Conservation (phyloP, 306 rosid genomes). For the Quercus dentata region DNA sequence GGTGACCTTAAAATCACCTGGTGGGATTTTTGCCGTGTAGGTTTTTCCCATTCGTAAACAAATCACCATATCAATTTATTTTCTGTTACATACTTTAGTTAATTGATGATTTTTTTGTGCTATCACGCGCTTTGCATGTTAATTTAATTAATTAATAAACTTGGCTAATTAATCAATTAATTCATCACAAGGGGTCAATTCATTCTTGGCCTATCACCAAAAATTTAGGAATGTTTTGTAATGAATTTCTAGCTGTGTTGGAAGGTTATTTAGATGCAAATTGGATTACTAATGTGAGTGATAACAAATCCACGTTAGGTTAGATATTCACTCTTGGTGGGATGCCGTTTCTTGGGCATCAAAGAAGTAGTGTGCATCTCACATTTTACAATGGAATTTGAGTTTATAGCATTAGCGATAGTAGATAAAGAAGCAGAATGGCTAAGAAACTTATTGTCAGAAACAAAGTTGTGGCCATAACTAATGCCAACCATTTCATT, state of each 20-base stretch:
- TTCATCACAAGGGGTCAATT: no score
- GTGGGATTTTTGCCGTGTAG: no score
- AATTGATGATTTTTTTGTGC: no score
- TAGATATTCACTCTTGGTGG: background rate
- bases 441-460: background rate
- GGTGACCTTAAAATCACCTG: no score
- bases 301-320: background rate
- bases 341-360: background rate
- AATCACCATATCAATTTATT: no score
- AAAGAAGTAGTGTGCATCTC: background rate
- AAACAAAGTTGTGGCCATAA: background rate
- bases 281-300: background rate
- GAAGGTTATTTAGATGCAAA: background rate
- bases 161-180: no score
- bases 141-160: no score
- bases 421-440: background rate
- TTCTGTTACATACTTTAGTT: no score
- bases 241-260: background rate
- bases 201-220: no score
- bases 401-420: background rate
- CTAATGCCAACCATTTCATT: background rate
- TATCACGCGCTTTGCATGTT: no score
- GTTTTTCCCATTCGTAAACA: no score
- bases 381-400: background rate
- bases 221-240: background rate